Percentiles rank a stretch among this genome's conserved stretches.
phyloP scores from a whole-genome alignment of 441 rosid genomes.

The Gossypium lobatum region DNA sequence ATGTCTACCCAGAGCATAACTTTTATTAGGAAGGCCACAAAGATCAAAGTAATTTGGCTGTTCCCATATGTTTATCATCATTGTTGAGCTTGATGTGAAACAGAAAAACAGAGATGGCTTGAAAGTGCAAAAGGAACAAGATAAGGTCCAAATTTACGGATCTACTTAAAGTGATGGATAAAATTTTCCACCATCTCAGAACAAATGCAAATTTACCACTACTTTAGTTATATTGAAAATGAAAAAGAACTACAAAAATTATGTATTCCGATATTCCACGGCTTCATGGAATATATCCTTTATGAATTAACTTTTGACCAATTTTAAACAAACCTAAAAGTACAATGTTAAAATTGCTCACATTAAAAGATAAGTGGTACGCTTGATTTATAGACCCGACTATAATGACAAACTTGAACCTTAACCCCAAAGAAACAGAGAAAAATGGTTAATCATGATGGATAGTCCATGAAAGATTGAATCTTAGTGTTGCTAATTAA shows the following conservation, averaged over 20 bases:
- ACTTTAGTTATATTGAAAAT: neutral
- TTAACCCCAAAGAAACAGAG: neutral
- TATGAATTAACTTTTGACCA: neutral
- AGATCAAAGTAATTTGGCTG: slow-evolving; percentile 1
- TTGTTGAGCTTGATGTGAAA: neutral
- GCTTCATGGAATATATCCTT: neutral
- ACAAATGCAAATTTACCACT: neutral
- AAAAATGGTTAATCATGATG: neutral
- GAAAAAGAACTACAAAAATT: neutral
- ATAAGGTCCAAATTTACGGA: neutral
- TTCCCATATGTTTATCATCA: neutral
- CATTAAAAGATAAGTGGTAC: neutral
- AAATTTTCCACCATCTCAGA: neutral
- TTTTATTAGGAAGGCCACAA: slow-evolving; percentile 10
- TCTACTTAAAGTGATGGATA: neutral
- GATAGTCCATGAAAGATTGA: neutral
- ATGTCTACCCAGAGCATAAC: neutral
- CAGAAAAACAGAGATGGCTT: neutral
- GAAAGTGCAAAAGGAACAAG: neutral
- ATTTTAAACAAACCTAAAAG: neutral
- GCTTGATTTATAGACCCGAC: neutral
- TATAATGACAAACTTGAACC: slow-evolving; percentile 4
- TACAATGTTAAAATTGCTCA: neutral
- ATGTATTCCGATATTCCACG: neutral
- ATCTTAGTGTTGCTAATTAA: slow-evolving; percentile 6